Evolutionary conservation across 768 basidiomycete genomes (phyloP), one percentile per base, ranked within the genome.

Genomic region (Mycena leptocephala): DNA sequence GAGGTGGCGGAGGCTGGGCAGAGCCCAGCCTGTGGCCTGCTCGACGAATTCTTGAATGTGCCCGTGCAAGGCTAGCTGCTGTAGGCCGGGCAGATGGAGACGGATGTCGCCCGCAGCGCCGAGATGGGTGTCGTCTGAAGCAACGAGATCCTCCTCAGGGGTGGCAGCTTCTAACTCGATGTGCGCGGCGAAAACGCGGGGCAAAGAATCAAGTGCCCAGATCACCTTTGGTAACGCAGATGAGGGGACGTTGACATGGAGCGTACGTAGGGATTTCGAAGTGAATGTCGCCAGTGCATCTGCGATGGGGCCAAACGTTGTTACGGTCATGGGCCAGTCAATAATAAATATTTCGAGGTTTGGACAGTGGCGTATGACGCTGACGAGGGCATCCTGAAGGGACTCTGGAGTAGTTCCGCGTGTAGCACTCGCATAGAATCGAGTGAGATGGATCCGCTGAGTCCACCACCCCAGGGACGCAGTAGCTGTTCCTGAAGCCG

Each of bases 261-360:
- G 88, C 0, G 93, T 93, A 13, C 90, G 92, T 24, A 96, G 83
- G 5, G 89, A 85, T 56, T 87, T 88, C 20, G 83, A 83, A 20
- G 90, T 87, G 71, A 85, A 90, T 1, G 85, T 89, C 63, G 89
- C 88, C 1, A 96, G 86, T 0, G 94, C 88, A 78, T 95, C 91
- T 0, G 89, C 92, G n/a, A 95, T 87, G 0, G 92, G 86, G 2
- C 92, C 90, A 75, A 95, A 94, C 18, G 91, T 88, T 6, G 69
- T 22, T 4, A 74, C 82, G 4, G 89, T 86, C 85, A 95, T 87
- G 0, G 94, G 91, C 85, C 91, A 92, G 75, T 94, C 93, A 55
- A 94, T 84, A 41, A 94, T 87, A 83, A 95, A 94, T 10, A 94
- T 91, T 76, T 94, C 90, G 63, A 95, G 90, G 78, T 95, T 95